Conservation (phyloP, 1,284 basidiomycete species). For the Ustilago hordei region DNA sequence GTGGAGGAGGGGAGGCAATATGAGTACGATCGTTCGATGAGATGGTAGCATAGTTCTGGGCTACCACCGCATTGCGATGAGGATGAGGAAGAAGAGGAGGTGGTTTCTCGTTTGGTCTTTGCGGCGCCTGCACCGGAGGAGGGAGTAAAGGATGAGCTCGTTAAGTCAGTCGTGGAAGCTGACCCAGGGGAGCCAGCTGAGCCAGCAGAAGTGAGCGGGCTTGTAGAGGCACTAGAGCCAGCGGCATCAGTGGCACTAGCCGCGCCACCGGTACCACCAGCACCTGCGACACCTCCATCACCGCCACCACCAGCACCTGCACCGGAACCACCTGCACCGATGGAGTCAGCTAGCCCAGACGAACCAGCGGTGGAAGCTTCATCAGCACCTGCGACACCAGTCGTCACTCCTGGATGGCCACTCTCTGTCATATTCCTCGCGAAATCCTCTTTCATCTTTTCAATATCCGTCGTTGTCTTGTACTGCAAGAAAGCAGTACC, state of each 20-base stretch:
- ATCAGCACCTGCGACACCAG: neutral
- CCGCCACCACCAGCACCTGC: neutral
- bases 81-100: neutral
- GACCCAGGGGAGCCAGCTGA: too few relatives aligned
- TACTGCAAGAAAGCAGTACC: slow-evolving; percentile 1
- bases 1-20: slow-evolving; percentile 5
- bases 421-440: neutral
- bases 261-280: neutral
- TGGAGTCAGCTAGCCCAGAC: too few relatives aligned
- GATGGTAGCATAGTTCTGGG: slow-evolving; percentile 1
- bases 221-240: neutral
- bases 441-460: neutral
- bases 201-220: neutral
- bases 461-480: neutral
- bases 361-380: neutral
- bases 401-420: neutral
- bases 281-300: neutral
- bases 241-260: neutral
- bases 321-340: neutral
- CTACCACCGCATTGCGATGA: slow-evolving; percentile 2
- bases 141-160: neutral
- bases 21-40: slow-evolving; percentile 9
- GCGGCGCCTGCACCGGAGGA: too few relatives aligned
- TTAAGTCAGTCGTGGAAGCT: neutral
- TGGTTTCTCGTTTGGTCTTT: neutral